phyloP scores from a whole-genome alignment of 78 protist species.

The Isochrysis galbana region DNA sequence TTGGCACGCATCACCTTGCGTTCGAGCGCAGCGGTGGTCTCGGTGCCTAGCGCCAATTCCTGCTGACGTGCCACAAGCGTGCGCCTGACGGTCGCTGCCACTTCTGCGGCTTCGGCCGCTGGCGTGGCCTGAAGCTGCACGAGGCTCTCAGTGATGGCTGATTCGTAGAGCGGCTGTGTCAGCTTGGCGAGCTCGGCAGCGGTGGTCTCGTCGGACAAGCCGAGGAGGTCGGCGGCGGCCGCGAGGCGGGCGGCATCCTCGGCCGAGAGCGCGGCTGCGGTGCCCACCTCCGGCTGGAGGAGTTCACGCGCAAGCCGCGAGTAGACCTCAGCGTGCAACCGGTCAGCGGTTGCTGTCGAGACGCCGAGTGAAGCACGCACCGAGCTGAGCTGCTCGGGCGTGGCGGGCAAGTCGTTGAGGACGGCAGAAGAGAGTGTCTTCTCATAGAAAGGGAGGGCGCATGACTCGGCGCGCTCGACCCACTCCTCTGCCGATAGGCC shows the following conservation, averaged over 20 bases:
- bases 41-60: not conserved
- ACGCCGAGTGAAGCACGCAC: conserved; percentile 22
- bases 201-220: not conserved
- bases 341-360: not conserved
- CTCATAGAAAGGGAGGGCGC: not conserved
- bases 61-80: not conserved
- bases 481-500: not conserved
- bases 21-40: not conserved
- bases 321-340: not conserved
- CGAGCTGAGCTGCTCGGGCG: not conserved
- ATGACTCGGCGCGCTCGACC: not conserved
- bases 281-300: not conserved
- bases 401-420: not conserved
- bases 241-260: not conserved
- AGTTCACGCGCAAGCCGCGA: not conserved
- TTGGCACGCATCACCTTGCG: not conserved
- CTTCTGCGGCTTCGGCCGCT: not conserved
- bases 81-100: not conserved
- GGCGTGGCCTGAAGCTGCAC: not conserved
- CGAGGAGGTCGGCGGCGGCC: not conserved
- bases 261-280: not conserved
- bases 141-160: not conserved
- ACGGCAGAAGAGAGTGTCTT: not conserved
- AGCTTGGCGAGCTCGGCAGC: not conserved
- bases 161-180: not conserved